A percentile compares a stretch with the other conserved stretches of the same genome.
These are phyloP conservation scores for Mucor lusitanicus DNA, from an alignment of 371 early-diverging fungal species.

Conservation along the genomic window DNA sequence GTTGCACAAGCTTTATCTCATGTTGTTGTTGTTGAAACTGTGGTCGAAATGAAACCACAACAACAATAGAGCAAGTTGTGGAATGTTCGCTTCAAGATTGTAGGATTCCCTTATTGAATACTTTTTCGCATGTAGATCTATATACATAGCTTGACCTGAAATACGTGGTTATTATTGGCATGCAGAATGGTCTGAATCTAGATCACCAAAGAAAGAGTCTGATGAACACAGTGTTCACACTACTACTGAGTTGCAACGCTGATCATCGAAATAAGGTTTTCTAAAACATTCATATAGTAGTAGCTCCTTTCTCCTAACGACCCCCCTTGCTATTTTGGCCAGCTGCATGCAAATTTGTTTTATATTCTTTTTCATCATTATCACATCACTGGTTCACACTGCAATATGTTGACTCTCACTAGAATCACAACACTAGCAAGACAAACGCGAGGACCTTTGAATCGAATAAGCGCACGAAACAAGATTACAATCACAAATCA, in stretches of 20 bases:
- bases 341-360: background rate
- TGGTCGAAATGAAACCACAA: too few species aligned
- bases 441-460: background rate
- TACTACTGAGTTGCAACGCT: background rate
- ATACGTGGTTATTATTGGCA: background rate
- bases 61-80: background rate
- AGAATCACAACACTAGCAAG: background rate
- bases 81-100: background rate
- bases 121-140: background rate
- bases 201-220: background rate
- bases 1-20: too few species aligned
- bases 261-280: background rate
- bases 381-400: background rate
- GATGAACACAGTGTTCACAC: background rate
- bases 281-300: background rate
- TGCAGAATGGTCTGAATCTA: background rate
- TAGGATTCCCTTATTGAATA: background rate
- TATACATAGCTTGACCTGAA: background rate
- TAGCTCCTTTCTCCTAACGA: background rate
- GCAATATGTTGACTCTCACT: background rate
- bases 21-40: too few species aligned
- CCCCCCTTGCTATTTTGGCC: background rate
- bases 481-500: conserved; percentile 4
- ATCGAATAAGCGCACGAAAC: conserved; percentile 1
- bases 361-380: background rate